Percentiles rank a stretch among this genome's conserved stretches.
Conservation (phyloP, 2,329 filamentous ascomycete genomes). For the Taxawa tesnikishii region DNA sequence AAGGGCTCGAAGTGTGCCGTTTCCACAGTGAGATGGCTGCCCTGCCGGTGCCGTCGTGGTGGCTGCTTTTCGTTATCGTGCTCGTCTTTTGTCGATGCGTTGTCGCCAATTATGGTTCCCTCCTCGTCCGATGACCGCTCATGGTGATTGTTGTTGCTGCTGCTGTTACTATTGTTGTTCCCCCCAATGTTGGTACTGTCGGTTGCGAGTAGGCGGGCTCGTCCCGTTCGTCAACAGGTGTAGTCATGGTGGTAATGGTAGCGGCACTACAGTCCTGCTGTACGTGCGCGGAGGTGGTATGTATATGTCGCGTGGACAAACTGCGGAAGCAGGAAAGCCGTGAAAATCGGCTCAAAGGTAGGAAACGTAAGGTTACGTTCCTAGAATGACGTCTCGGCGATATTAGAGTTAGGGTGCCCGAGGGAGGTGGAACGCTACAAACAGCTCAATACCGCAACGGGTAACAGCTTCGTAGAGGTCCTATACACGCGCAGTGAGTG, state of each 20-base stretch:
- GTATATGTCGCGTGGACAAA: neutral
- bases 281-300: neutral
- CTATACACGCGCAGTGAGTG: too few species aligned
- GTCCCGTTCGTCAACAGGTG: constrained; percentile 19
- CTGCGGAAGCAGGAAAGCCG: too few species aligned
- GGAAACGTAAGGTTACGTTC: too few species aligned
- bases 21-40: constrained; percentile 35
- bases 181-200: constrained; percentile 10
- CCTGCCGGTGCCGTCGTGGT: constrained; percentile 8
- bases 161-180: constrained; percentile 19
- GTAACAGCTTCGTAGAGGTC: too few species aligned
- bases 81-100: constrained; percentile 5
- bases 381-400: too few species aligned
- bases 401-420: too few species aligned
- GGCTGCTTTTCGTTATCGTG: constrained; percentile 3
- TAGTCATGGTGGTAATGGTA: constrained; percentile 15
- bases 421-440: too few species aligned
- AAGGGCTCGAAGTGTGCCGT: constrained; percentile 26
- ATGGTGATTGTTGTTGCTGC: constrained; percentile 7
- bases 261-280: neutral
- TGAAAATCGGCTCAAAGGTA: too few species aligned
- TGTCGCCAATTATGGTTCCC: constrained; percentile 21
- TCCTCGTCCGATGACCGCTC: constrained; percentile 21
- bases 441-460: too few species aligned
- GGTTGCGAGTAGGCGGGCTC: constrained; percentile 18